phyloP scores from a whole-genome alignment of 176 grass and related monocot species.

The Typha latifolia region DNA sequence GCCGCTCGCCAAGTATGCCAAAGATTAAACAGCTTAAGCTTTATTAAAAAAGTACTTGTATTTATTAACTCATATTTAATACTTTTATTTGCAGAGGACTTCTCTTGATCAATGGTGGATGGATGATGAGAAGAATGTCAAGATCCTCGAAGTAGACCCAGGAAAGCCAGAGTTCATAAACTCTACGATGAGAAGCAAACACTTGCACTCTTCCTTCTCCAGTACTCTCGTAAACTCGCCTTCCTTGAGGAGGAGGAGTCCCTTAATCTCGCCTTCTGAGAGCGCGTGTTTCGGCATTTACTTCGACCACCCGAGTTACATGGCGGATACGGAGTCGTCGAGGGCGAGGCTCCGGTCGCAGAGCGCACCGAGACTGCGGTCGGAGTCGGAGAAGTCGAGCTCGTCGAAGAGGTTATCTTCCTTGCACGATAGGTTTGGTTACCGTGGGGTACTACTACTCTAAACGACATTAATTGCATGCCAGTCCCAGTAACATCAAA shows the following conservation, averaged over 20 bases:
- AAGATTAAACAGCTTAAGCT: neutral
- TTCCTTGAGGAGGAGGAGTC: conserved; percentile 36
- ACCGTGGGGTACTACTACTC: neutral
- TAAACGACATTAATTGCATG: conserved; percentile 19
- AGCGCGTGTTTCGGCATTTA: conserved; percentile 62
- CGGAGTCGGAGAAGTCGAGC: conserved; percentile 42
- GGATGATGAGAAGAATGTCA: conserved; percentile 83
- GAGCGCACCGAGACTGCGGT: conserved; percentile 76
- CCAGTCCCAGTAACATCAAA: conserved; percentile 38
- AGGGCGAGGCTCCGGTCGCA: conserved; percentile 78
- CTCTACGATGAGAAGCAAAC: conserved; percentile 31
- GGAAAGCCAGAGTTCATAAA: conserved; percentile 55
- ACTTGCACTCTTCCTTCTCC: conserved; percentile 36
- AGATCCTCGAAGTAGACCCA: conserved; percentile 84
- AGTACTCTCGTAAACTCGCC: conserved; percentile 43
- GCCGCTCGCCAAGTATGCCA: conserved; percentile 10
- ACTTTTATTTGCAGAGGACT: too few species aligned
- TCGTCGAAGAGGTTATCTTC: conserved; percentile 37
- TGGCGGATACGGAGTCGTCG: conserved; percentile 90
- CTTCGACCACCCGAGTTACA: conserved; percentile 88
- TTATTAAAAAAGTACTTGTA: too few species aligned
- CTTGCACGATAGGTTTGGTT: neutral
- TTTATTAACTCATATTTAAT: too few species aligned
- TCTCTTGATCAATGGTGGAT: neutral
- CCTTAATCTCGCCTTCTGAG: conserved; percentile 55